Conservation (phyloP, 805 yeast species). For the Lipomyces kockii region DNA sequence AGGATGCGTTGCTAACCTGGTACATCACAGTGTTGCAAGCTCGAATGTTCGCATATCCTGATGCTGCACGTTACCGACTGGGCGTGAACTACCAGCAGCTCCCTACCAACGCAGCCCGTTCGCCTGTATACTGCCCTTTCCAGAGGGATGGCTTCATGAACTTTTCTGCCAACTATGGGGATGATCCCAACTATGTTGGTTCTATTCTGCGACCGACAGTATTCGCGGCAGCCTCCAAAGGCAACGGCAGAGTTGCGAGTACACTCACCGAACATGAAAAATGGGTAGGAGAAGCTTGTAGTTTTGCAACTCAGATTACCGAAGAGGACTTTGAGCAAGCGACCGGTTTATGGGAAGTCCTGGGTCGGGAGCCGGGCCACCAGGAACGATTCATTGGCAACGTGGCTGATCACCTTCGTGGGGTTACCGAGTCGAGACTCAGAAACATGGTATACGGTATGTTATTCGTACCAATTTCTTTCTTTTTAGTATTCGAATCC, state of each 20-base stretch:
- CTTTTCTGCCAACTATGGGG: conserved; percentile 72
- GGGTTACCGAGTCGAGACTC: neutral
- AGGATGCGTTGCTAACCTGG: neutral
- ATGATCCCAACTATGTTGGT: conserved; percentile 68
- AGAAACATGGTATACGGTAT: neutral
- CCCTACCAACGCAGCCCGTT: conserved; percentile 85
- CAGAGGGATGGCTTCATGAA: conserved; percentile 83
- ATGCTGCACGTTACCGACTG: conserved; percentile 82
- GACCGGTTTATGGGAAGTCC: conserved; percentile 72
- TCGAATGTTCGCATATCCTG: conserved; percentile 80
- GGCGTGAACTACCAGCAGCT: conserved; percentile 55
- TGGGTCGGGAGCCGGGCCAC: conserved; percentile 62
- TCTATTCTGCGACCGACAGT: conserved; percentile 57
- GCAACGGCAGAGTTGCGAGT: neutral
- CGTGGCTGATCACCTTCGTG: conserved; percentile 67
- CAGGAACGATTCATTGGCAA: conserved; percentile 83
- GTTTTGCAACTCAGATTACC: conserved; percentile 56
- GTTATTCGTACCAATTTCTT: no score
- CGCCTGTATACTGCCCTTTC: conserved; percentile 63
- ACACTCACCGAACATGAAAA: conserved; percentile 57
- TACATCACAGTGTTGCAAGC: conserved; percentile 59
- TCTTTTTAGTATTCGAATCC: no score
- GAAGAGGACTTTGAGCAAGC: conserved; percentile 80
- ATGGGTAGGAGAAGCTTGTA: conserved; percentile 80
- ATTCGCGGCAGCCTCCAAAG: conserved; percentile 42